Base-by-base conservation (phyloP, 148 eudicot species). In the Cornus suecica region DNA sequence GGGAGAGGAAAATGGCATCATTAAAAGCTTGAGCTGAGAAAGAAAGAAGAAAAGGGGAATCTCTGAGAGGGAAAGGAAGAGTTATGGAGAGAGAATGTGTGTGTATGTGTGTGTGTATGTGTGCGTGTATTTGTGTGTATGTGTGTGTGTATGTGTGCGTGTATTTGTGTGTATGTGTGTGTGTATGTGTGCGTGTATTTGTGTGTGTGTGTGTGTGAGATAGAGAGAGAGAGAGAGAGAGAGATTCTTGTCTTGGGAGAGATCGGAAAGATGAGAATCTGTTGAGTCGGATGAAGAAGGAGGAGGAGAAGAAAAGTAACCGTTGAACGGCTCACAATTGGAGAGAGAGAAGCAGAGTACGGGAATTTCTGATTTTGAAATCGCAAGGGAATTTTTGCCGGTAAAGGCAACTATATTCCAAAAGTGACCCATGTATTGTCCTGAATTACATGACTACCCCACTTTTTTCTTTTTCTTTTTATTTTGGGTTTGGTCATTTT, bases 191-290 rank as follows among this genome's bases (percentile, higher is more conserved):
- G n/a, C n/a, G n/a, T n/a, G n/a, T n/a, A n/a, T n/a, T n/a, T n/a
- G n/a, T n/a, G n/a, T n/a, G n/a, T n/a, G n/a, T n/a, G n/a, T n/a
- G n/a, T n/a, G n/a, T 8, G 4, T 1, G 51, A 45, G 51, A 68
- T 51, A 25, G 31, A 69, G 22, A 15, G 78, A 65, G 56, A 72
- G 20, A 45, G 70, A 42, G 70, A 45, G 71, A n/a, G 56, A 85
- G 87, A 89, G 89, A 91, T 91, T 90, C 98, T 91, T 94, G 84
- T 89, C 94, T 90, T 90, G 87, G 62, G 70, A 60, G 71, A 79
- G 79, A 69, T 58, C 67, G 65, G 75, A 74, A 82, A 68, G 70
- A 64, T n/a, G 79, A 66, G 92, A 91, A 89, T 89, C 90, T 89
- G 87, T 64, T 80, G 86, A 86, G 69, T 68, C 73, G 71, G 79